A percentile compares a stretch with the other conserved stretches of the same genome.
Evolutionary conservation across 257 asterid species (phyloP).

Genomic region (Perilla frutescens): DNA sequence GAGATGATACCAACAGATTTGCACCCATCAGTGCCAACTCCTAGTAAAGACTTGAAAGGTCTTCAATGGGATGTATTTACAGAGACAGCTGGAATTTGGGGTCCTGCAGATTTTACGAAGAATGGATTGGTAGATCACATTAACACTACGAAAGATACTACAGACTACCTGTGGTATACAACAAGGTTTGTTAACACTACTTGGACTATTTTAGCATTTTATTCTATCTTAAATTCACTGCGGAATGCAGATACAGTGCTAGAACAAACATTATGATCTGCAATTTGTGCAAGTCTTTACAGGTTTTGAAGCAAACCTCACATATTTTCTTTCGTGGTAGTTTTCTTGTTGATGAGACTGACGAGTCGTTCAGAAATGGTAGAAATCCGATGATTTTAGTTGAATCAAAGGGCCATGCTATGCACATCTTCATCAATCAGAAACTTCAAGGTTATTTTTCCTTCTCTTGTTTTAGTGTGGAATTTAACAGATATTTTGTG

Average conservation of each 20-base stretch:
- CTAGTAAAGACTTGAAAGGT: constrained; percentile 55
- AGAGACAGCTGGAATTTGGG: constrained; percentile 85
- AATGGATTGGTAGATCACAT: constrained; percentile 82
- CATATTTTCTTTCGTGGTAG: constrained; percentile 49
- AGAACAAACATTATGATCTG: constrained; percentile 13
- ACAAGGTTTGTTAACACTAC: constrained; percentile 62
- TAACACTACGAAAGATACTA: constrained; percentile 82
- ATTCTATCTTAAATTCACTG: not conserved
- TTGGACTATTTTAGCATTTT: constrained; percentile 23
- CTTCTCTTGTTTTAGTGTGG: constrained; percentile 8
- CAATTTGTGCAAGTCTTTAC: constrained; percentile 16
- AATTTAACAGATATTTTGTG: constrained; percentile 24
- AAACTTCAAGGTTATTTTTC: constrained; percentile 70
- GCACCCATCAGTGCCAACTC: constrained; percentile 52
- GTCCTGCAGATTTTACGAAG: constrained; percentile 64
- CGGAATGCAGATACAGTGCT: not conserved
- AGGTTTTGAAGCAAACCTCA: constrained; percentile 32
- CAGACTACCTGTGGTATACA: constrained; percentile 91
- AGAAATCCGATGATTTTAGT: constrained; percentile 62
- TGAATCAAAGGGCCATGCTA: constrained; percentile 90
- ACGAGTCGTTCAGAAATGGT: constrained; percentile 59
- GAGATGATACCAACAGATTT: constrained; percentile 77
- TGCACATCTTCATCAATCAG: constrained; percentile 82
- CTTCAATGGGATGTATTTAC: constrained; percentile 75
- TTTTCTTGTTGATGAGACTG: constrained; percentile 59